Evolutionary conservation across 257 asterid genomes (phyloP).

Genomic region (Catharanthus roseus): DNA sequence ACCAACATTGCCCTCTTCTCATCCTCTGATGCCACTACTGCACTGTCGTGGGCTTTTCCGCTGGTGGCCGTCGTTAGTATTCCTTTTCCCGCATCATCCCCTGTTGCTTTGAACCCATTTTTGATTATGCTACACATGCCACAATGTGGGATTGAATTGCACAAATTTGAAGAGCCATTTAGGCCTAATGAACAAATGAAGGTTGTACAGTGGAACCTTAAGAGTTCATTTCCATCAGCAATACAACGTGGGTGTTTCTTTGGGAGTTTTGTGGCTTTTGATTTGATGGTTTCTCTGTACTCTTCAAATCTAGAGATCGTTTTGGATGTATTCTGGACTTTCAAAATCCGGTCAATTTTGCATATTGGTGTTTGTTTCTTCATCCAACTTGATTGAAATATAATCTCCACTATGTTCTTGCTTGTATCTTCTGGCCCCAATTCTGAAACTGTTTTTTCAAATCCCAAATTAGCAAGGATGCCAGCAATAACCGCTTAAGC

Average conservation of each 20-base stretch:
- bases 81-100: slow-evolving; percentile 28
- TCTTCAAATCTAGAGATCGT: slow-evolving; percentile 77
- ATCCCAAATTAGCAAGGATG: background rate
- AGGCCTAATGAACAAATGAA: slow-evolving; percentile 75
- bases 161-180: slow-evolving; percentile 70
- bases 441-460: slow-evolving; percentile 47
- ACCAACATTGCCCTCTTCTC: slow-evolving; percentile 83
- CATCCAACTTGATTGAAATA: slow-evolving; percentile 92
- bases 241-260: slow-evolving; percentile 87
- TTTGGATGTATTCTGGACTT: slow-evolving; percentile 69
- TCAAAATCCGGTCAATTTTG: slow-evolving; percentile 72
- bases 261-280: slow-evolving; percentile 55
- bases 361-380: slow-evolving; percentile 67
- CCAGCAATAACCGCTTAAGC: background rate
- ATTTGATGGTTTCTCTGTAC: slow-evolving; percentile 67
- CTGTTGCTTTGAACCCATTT: slow-evolving; percentile 48
- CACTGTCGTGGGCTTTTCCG: slow-evolving; percentile 73
- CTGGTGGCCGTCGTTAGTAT: slow-evolving; percentile 72
- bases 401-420: slow-evolving; percentile 91
- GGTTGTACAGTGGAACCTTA: slow-evolving; percentile 80
- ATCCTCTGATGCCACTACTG: slow-evolving; percentile 29
- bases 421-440: slow-evolving; percentile 84
- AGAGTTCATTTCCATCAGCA: slow-evolving; percentile 89
- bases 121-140: slow-evolving; percentile 55
- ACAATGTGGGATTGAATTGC: slow-evolving; percentile 63